phyloP scores from a whole-genome alignment of 345 rosid genomes.

The Physaria fendleri region DNA sequence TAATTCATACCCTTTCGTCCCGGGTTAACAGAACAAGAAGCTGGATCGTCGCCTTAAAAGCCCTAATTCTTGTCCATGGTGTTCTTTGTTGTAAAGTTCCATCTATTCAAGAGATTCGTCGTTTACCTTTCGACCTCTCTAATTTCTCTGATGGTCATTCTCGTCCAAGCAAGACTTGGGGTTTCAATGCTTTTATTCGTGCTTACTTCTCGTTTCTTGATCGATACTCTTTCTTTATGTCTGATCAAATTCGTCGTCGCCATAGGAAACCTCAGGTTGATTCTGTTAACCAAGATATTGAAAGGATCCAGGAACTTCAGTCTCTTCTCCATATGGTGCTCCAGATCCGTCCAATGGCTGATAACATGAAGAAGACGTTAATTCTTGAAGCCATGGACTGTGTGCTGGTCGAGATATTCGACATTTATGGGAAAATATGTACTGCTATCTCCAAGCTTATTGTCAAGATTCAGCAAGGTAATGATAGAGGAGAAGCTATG shows the following conservation, averaged over 20 bases:
- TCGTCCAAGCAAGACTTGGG: constrained; percentile 40
- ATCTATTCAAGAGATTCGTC: constrained; percentile 26
- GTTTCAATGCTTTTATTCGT: constrained; percentile 57
- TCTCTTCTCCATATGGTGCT: constrained; percentile 55
- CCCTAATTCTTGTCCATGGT: constrained; percentile 74
- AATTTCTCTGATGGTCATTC: constrained; percentile 50
- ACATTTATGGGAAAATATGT: constrained; percentile 56
- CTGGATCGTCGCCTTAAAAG: constrained; percentile 78
- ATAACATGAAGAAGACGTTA: constrained; percentile 45
- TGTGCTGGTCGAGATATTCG: constrained; percentile 53
- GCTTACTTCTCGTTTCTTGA: constrained; percentile 67
- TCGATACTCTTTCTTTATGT: constrained; percentile 41
- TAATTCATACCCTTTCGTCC: constrained; percentile 38
- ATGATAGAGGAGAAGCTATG: constrained; percentile 41
- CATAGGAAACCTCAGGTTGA: constrained; percentile 11
- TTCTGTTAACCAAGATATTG: constrained; percentile 29
- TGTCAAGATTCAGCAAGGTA: constrained; percentile 27
- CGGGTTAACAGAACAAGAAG: constrained; percentile 54
- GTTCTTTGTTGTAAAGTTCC: constrained; percentile 56
- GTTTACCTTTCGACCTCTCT: constrained; percentile 68
- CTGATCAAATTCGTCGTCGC: constrained; percentile 25
- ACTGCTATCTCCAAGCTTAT: constrained; percentile 42
- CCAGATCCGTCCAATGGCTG: constrained; percentile 49
- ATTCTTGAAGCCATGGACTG: constrained; percentile 82
- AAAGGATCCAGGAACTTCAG: constrained; percentile 43